Evolutionary conservation across 495 filamentous ascomycete genomes (phyloP), one percentile per base, ranked within the genome.

Genomic region (Pseudoneurospora amorphoporcata): DNA sequence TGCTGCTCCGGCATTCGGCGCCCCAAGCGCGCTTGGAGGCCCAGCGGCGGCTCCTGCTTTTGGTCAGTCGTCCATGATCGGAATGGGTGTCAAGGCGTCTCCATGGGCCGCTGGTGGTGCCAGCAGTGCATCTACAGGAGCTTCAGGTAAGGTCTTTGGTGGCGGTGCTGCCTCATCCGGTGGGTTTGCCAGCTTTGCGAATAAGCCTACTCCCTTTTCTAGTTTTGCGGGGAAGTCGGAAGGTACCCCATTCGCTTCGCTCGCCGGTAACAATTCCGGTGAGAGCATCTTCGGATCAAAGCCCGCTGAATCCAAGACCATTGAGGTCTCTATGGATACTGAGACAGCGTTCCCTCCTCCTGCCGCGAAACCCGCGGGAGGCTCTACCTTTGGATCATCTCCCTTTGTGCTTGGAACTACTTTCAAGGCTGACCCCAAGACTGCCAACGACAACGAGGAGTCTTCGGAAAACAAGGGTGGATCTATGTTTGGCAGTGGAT

Each of bases 321-420:
- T 80, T 7, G 83, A 83, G 68, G 76, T 81, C 10, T 80, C 83
- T 8, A 84, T 83, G 82, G 78, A 82, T 42, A 75, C 84, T 0
- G 79, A 79, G 9, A 82, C 81, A 16, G 78, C 81, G 8, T 86
- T 86, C 73, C 82, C 79, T 0, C 77, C 80, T 39, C 75, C 81
- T 1, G 68, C 82, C 10, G 74, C 75, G 19, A 80, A 79, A 68
- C 69, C 68, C 2, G 73, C 71, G 17, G 81, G 19, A 58, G 47
- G 86, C 72, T 83, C 83, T 39, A 78, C 83, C 47, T 90, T 94
- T 78, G 88, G 90, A 17, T 78, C 84, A 41, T 82, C 83, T 69
- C 85, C 87, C 0, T 97, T 98, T 78, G 88, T 89, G 35, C 85
- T 98, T 29, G 90, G 87, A 3, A 92, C 91, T 58, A 91, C 89